Base-by-base conservation (phyloP, 2,329 filamentous ascomycete species). In the Talaromyces rugulosus region DNA sequence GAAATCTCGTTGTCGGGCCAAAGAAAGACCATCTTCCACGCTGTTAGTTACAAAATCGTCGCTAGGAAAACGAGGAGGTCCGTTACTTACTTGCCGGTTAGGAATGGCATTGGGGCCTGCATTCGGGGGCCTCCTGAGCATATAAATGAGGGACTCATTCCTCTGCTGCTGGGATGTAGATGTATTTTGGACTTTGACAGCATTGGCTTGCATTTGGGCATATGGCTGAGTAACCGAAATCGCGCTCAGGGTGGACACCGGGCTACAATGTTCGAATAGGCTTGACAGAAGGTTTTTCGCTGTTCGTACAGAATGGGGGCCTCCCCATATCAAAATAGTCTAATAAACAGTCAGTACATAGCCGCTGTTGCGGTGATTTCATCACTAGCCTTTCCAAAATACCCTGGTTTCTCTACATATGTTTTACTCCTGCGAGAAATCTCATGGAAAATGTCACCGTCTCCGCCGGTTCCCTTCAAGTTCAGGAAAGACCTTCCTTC, bases 1-100 rank as follows among this genome's bases (percentile, higher is more conserved):
- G 74, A 69, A 40, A 77, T 75, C 5, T 81, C 78, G 34, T 77
- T 70, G 0, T 67, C 64, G 3, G 80, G 81, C 81, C 80, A 83
- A 23, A 78, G 66, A 58, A 82, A 81, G 1, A 74, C 66, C 14
- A 79, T 70, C 69, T 75, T 62, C 16, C 27, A 27, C 44, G 7
- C 4, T 18, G 28, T 31, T 14, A 34, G 44, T 33, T 62, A 47
- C 64, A 18, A 51, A 31, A 6, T 11, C 23, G 44, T 27, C n/a
- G 2, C 23, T 8, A 47, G 28, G 14, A 18, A 18, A 53, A 53
- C 6, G 12, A n/a, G 27, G 11, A 18, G 27, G 9, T n/a, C 7
- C 7, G 18, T 53, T 5, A 53, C 50, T 53, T 53, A 53, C 50
- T 53, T 31, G 50, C 11, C 31, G 50, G 50, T 31, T 7, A 11